Conservation (phyloP, 441 rosid genomes). For the Croton laevigatus region DNA sequence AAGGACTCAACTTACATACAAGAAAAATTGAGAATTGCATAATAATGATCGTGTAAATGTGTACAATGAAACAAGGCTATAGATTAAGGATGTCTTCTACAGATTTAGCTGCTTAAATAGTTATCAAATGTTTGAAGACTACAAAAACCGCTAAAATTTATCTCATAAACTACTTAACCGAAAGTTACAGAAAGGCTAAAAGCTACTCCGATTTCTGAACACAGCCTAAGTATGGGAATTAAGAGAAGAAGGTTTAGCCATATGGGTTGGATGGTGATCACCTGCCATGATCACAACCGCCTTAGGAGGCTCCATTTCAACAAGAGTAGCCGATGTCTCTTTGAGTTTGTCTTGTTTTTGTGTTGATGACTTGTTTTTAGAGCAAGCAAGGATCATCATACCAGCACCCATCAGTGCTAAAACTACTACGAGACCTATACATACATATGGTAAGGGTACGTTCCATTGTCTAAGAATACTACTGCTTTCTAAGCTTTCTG, state of each 20-base stretch:
- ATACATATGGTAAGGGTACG: constrained; percentile 23
- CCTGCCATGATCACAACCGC: constrained; percentile 35
- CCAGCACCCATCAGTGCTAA: constrained; percentile 17
- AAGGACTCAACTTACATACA: no score
- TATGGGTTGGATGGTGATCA: constrained; percentile 22
- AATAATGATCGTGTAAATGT: no score
- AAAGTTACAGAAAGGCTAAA: no score
- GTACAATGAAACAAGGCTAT: no score
- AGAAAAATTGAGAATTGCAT: no score
- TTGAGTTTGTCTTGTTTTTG: constrained; percentile 20
- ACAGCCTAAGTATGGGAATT: no score
- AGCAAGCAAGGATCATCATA: constrained; percentile 21
- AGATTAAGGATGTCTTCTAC: no score
- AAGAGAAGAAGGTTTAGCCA: constrained; percentile 25
- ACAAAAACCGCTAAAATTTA: no score
- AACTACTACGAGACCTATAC: constrained; percentile 21
- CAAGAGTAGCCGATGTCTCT: not conserved
- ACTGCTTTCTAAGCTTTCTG: not conserved
- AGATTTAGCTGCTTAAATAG: no score
- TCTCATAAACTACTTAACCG: no score
- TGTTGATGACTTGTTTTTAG: not conserved
- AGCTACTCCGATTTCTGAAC: no score
- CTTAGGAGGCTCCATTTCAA: constrained; percentile 10
- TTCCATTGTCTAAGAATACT: constrained; percentile 17
- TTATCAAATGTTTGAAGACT: no score